Evolutionary conservation across 208 protist genomes (phyloP).

Genomic region (Trichomonas tenax): DNA sequence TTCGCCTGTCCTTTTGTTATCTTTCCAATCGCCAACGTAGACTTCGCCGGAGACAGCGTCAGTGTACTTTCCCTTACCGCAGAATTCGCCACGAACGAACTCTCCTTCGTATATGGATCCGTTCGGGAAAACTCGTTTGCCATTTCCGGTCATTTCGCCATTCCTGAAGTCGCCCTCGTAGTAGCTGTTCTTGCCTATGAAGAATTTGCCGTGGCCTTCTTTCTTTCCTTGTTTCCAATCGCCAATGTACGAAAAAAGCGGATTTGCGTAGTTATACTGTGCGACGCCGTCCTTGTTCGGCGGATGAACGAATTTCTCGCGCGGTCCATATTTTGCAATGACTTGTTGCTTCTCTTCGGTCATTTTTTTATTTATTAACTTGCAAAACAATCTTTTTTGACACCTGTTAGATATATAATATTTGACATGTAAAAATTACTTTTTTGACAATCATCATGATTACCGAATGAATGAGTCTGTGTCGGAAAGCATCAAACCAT

Average conservation of each 20-base stretch:
- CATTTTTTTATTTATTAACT: background rate
- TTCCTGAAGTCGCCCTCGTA: background rate
- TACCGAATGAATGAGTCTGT: no score
- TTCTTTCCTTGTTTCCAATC: slow-evolving; percentile 20
- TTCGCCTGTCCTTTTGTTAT: background rate
- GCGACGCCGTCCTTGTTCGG: background rate
- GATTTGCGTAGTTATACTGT: background rate
- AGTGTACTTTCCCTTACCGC: background rate
- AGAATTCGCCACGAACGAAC: background rate
- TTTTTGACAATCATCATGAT: no score
- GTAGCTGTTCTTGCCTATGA: background rate
- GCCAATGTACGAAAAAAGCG: background rate
- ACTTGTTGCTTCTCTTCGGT: background rate
- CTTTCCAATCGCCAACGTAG: background rate
- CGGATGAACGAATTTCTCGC: background rate
- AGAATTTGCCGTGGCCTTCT: background rate
- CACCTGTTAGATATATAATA: no score
- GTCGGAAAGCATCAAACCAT: no score
- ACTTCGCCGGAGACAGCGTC: background rate
- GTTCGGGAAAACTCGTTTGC: background rate
- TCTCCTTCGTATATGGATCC: background rate
- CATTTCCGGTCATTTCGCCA: background rate
- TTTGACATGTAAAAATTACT: no score
- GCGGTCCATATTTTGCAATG: background rate
- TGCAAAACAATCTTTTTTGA: background rate